Conservation (phyloP, 495 filamentous ascomycete species). For the Penicillium pulvis region DNA sequence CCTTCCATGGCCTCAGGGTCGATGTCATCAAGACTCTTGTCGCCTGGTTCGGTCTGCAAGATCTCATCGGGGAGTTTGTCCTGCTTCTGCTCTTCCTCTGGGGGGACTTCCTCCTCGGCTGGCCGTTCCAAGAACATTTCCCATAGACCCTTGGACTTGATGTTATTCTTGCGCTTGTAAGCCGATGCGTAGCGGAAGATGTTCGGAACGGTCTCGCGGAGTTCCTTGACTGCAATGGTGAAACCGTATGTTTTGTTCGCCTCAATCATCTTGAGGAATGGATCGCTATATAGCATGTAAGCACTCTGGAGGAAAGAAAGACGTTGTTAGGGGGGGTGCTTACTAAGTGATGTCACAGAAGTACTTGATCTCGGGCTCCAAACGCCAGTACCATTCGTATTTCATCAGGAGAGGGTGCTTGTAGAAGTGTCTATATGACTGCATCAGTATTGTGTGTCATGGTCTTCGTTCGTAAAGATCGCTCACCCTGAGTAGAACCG, state of each 20-base stretch:
- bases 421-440: constrained; percentile 78
- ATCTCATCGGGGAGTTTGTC: constrained; percentile 80
- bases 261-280: constrained; percentile 90
- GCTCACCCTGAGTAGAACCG: constrained; percentile 95
- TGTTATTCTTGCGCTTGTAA: constrained; percentile 90
- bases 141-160: constrained; percentile 92
- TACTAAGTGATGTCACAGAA: constrained; percentile 99
- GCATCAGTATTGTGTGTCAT: constrained; percentile 18
- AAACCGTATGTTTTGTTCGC: constrained; percentile 98
- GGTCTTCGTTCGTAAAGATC: not conserved
- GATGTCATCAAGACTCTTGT: constrained; percentile 72
- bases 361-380: constrained; percentile 99
- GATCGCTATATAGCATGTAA: constrained; percentile 65
- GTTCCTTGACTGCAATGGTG: constrained; percentile 98
- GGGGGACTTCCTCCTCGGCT: constrained; percentile 54
- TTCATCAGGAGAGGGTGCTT: constrained; percentile 94
- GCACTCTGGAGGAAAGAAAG: constrained; percentile 12
- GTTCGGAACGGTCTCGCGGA: constrained; percentile 97
- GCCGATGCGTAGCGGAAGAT: constrained; percentile 99
- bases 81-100: constrained; percentile 65
- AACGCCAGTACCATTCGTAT: constrained; percentile 99
- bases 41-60: constrained; percentile 71
- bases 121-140: constrained; percentile 94
- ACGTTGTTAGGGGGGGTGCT: not conserved
- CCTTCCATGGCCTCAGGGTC: constrained; percentile 95